Evolutionary conservation across 202 grass and related monocot genomes (phyloP), one percentile per base, ranked within the genome.

Genomic region (Digitaria exilis): DNA sequence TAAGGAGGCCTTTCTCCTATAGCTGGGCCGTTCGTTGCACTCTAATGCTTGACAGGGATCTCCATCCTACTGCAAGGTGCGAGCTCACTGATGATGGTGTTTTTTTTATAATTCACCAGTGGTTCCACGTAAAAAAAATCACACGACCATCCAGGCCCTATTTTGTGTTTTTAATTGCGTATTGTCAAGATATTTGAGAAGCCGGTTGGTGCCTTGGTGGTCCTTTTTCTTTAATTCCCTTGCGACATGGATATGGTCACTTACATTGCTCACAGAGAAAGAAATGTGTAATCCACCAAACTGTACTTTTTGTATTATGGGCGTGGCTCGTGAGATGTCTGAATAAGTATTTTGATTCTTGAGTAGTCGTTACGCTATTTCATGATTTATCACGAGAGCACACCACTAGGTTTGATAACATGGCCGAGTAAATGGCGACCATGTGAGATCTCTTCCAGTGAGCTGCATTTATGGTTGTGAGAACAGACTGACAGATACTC

Each of bases 1-100:
- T 72, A 82, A 68, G 76, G 12, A 73, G 58, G 37, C 80, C 87
- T 81, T 90, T 87, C 83, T 44, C 35, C n/a, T 21, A 4, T 62
- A 77, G 86, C 65, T 78, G 70, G 76, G 16, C 10, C 30, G 83
- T 83, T 84, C 3, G 81, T 48, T 57, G 44, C 71, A 42, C 71
- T 14, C 22, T 61, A 62, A 78, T 79, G 71, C 45, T 14, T 73
- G 80, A 88, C 2, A 31, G 64, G 17, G 71, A 85, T 78, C 71
- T 78, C 0, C 55, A 73, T 82, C 84, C 65, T 82, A 83, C 71
- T 58, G 43, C 68, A 9, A 51, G 54, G 19, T 24, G n/a, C n/a
- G 7, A 25, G 17, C 48, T 82, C 13, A 17, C 44, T 69, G 75
- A 59, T 65, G 25, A 39, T 31, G 51, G 59, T 39, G 37, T 7